These are phyloP conservation scores for Fusarium heterosporum DNA, from an alignment of 2,329 filamentous ascomycete genomes.

Conservation along the genomic window DNA sequence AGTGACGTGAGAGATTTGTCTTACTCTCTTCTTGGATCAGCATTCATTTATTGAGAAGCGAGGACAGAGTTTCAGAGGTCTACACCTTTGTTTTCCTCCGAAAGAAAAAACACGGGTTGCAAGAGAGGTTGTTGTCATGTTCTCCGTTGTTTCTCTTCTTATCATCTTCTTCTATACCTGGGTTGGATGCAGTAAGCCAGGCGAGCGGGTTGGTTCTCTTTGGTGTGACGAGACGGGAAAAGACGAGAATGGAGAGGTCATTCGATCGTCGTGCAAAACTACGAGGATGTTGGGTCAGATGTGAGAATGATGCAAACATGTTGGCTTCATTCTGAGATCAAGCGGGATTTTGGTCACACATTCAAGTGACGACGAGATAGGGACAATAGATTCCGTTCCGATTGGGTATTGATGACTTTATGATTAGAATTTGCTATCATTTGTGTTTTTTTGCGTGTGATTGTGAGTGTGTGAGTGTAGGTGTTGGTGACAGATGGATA, in stretches of 20 bases:
- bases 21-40: constrained; percentile 37
- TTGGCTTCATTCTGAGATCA: constrained; percentile 43
- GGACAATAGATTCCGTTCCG: constrained; percentile 47
- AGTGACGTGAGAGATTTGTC: constrained; percentile 24
- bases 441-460: neutral
- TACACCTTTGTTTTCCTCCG: constrained; percentile 29
- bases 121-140: constrained; percentile 29
- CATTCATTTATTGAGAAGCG: constrained; percentile 29
- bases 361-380: constrained; percentile 40
- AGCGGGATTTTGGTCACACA: constrained; percentile 41
- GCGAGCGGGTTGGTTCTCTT: constrained; percentile 38
- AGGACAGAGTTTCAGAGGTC: constrained; percentile 13
- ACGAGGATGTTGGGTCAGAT: constrained; percentile 42
- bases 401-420: constrained; percentile 41
- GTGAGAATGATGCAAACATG: constrained; percentile 42
- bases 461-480: neutral
- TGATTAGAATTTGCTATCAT: constrained; percentile 2
- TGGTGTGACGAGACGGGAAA: constrained; percentile 12
- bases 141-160: constrained; percentile 23
- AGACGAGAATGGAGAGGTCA: constrained; percentile 19
- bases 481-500: too few species aligned
- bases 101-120: constrained; percentile 38
- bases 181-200: constrained; percentile 47
- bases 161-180: constrained; percentile 45
- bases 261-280: constrained; percentile 29